Evolutionary conservation across 225 moss, liverwort and hornwort species (phyloP), one percentile per base, ranked within the genome.

Genomic region (Marchantia paleacea): DNA sequence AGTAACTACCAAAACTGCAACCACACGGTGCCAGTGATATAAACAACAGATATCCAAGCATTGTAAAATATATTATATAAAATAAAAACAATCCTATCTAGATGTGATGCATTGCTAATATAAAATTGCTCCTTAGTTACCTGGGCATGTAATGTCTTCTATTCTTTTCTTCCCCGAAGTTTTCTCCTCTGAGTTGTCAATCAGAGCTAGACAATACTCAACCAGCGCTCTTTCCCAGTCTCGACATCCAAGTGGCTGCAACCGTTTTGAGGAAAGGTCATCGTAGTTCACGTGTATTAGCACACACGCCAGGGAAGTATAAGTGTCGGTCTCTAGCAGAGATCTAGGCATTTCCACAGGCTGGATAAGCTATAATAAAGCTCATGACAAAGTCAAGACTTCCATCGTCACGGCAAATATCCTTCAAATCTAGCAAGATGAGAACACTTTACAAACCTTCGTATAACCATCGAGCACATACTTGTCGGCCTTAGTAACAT

Each of bases 161-260:
- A 93, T 85, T 54, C 85, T 62, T 86, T 86, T 18, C 78, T 77
- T 74, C 83, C 85, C 81, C 75, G 81, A 55, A 80, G 73, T 14
- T 81, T 80, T 78, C 71, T 83, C 88, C 57, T 82, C 83, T 24
- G 91, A 83, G 7, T 83, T 90, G 58, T 88, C 85, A 52, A 88
- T 55, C 75, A 90, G 74, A 64, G 95, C 95, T 76, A 95, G 82
- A 66, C 82, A 85, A 82, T 90, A 95, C 80, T 99, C 95, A 54
- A 99, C 85, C 88, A 99, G 80, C 12, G 95, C 95, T 82, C 74
- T 87, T 72, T 99, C 99, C 99, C 99, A 99, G 83, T 94, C 88
- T 87, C 91, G 90, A 86, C 95, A 94, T 81, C 85, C 85, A 25
- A 99, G 86, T 49, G 99, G 99, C 99, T 99, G 90, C 90, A 69